Evolutionary conservation across 2,329 filamentous ascomycete species (phyloP), one percentile per base, ranked within the genome.

Genomic region (Claviceps monticola): DNA sequence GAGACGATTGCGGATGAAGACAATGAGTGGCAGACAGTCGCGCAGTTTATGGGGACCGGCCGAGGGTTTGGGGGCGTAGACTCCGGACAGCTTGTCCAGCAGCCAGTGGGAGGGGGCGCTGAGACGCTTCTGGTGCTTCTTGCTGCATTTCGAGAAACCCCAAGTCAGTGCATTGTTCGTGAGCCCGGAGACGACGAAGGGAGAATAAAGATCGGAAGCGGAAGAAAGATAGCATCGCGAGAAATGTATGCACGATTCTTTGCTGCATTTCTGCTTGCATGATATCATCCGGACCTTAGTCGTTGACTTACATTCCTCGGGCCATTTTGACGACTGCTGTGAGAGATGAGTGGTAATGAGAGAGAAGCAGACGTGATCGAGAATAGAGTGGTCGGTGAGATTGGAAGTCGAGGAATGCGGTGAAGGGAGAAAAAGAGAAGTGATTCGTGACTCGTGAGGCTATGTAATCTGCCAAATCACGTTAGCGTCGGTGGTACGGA

Each of bases 41-140:
- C 93, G 86, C 73, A 93, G 82, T 86, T 98, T 98, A 86, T 97
- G 91, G 75, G 93, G 93, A 88, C 93, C 93, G 65, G 81, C 70
- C 60, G 81, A 83, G 61, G 83, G 78, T 67, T 71, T 71, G 66
- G 83, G 83, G 64, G 81, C 83, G 69, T 86, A 91, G 75, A 81
- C 79, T 72, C 93, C 93, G 75, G 89, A 95, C 72, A 98, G 83
- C 78, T 98, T 98, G 88, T 98, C 93, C 74, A 98, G 82, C 72
- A 98, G 88, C 93, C 93, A 98, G 86, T 97, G 93, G 74, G 87
- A 94, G 71, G 93, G 93, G 73, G 93, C 93, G 78, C 87, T 93
- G 72, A 97, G 83, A 82, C 93, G 90, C 90, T 98, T 97, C 78
- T 97, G 91, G 79, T 98, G 93, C 86, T 96, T 96, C 83, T 93